A percentile compares a stretch with the other conserved stretches of the same genome.
phyloP scores from a whole-genome alignment of 352 stramenopile species.

The Hyaloperonospora arabidopsidis region DNA sequence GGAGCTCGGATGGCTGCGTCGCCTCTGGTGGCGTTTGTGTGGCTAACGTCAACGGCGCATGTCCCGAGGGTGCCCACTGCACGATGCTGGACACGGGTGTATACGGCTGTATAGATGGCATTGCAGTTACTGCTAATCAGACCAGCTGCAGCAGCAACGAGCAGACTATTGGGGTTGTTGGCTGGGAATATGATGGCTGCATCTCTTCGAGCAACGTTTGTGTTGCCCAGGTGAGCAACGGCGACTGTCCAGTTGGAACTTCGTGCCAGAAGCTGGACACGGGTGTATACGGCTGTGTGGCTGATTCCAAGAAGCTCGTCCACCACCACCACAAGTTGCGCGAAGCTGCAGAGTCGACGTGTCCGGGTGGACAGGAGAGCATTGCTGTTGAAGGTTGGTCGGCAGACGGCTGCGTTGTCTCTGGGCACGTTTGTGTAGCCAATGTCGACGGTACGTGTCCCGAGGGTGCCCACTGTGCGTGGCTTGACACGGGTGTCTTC shows the following conservation, averaged over 20 bases:
- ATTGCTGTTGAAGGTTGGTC: conserved; percentile 15
- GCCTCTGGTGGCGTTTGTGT: conserved; percentile 8
- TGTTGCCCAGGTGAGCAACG: conserved; percentile 21
- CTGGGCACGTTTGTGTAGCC: conserved; percentile 14
- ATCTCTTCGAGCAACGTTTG: conserved; percentile 17
- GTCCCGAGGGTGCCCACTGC: conserved; percentile 15
- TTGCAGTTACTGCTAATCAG: conserved; percentile 1
- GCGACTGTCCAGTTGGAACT: conserved; percentile 15
- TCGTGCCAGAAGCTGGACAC: conserved; percentile 24
- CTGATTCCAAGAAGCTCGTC: conserved; percentile 9
- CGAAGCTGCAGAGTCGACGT: background rate
- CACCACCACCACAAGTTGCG: conserved; percentile 11
- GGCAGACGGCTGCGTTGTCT: conserved; percentile 5
- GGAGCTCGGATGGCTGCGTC: conserved; percentile 9
- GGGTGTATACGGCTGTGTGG: conserved; percentile 25
- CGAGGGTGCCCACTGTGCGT: conserved; percentile 12
- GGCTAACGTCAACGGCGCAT: conserved; percentile 13
- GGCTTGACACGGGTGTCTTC: conserved; percentile 17
- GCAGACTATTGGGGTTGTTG: conserved; percentile 13
- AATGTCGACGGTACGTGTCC: conserved; percentile 17
- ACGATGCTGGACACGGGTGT: conserved; percentile 14
- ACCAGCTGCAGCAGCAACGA: conserved; percentile 8
- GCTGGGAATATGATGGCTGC: conserved; percentile 20
- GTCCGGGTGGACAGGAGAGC: conserved; percentile 8
- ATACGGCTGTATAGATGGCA: conserved; percentile 15